These are phyloP conservation scores for Alternaria sp. DNA, from an alignment of 2,329 filamentous ascomycete species.

Conservation along the genomic window DNA sequence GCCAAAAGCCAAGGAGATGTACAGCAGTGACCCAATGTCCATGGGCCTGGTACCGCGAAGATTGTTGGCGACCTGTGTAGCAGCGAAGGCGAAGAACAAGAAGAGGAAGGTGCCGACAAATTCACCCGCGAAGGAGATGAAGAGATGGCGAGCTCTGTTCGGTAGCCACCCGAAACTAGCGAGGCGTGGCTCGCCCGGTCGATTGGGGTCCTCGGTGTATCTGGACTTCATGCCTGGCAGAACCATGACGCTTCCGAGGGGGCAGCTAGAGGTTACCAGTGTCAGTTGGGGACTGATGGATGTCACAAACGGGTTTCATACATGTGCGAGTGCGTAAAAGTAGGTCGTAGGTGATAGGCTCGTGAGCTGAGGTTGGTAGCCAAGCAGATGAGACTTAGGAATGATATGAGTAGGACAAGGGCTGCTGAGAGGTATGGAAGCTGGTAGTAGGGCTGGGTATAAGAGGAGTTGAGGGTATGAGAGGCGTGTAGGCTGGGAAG, in stretches of 20 bases:
- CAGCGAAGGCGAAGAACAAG: conserved; percentile 50
- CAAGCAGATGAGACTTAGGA: neutral
- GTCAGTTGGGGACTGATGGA: neutral
- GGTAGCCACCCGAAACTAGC: conserved; percentile 52
- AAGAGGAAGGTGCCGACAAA: conserved; percentile 50
- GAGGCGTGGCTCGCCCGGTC: conserved; percentile 47
- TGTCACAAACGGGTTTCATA: neutral
- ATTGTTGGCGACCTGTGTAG: conserved; percentile 48
- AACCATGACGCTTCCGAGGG: conserved; percentile 45
- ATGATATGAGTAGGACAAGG: neutral
- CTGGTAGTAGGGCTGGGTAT: neutral
- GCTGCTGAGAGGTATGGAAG: conserved; percentile 1
- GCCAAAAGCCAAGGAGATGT: conserved; percentile 47
- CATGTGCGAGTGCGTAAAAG: neutral
- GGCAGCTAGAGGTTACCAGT: neutral
- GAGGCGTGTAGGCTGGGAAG: neutral
- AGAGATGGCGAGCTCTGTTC: conserved; percentile 50
- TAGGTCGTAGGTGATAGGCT: neutral
- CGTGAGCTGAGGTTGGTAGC: neutral
- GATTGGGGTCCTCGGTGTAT: conserved; percentile 41
- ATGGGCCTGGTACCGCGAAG: conserved; percentile 30
- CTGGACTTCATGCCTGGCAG: conserved; percentile 48
- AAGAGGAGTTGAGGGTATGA: neutral
- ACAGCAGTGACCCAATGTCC: conserved; percentile 37
- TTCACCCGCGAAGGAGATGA: conserved; percentile 55